Evolutionary conservation across 2,329 filamentous ascomycete species (phyloP), one percentile per base, ranked within the genome.

Genomic region (Fusarium guadeloupense): DNA sequence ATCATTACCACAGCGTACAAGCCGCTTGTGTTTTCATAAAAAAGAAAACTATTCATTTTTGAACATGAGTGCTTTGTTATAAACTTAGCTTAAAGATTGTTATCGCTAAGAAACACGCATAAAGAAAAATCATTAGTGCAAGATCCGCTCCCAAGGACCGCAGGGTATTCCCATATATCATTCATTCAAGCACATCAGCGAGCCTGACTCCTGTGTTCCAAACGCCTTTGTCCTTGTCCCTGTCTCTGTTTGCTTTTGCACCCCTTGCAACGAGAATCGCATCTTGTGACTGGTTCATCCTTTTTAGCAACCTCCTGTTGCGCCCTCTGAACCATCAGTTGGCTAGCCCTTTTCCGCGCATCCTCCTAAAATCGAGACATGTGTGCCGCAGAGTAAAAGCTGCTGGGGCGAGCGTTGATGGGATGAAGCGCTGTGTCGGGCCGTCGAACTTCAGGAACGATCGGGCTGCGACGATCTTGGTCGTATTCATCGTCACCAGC

Each of bases 391-490:
- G 82, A 84, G 69, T 85, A 85, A 8, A 72, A 71, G 62, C 76
- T 81, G 68, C 74, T 79, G 23, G 72, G 70, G 4, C 73, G 74
- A 26, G 73, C 73, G 64, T 82, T 76, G 43, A 80, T 79, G 21
- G 86, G 86, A 64, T 89, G 86, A 61, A 86, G 58, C 2, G 83
- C 83, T 8, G 85, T 85, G 23, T 83, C 79, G 1, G 86, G 86
- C 10, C 85, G 80, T 69, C 80, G 77, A 12, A 88, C 57, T 1
- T 78, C 77, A 2, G 85, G 85, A 19, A 81, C 75, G 59, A 89
- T 83, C 3, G 86, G 86, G 62, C 83, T 86, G 44, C 75, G 72
- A 43, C 81, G 78, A 26, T 69, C 72, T 54, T 63, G 54, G 44
- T 67, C 59, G 23, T 58, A 66, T 16, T 64, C 57, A 14, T 64